A percentile compares a stretch with the other conserved stretches of the same genome.
phyloP scores from a whole-genome alignment of 805 yeast genomes.

The Cyberlindnera subsufficiens region DNA sequence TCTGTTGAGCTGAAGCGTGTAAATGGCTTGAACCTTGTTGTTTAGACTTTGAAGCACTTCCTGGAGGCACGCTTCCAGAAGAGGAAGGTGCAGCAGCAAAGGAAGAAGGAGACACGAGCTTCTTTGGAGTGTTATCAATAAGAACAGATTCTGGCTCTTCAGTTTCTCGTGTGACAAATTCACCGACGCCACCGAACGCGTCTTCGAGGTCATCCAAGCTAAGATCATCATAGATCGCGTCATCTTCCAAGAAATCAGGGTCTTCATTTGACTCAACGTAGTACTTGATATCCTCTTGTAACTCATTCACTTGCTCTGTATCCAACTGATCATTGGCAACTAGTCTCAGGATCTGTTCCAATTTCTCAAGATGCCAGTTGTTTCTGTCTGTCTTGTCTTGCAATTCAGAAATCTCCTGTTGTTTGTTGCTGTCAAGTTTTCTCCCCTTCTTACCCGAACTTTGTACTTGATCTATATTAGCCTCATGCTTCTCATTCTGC shows the following conservation, averaged over 20 bases:
- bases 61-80: no score
- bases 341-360: constrained; percentile 72
- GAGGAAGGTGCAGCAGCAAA: no score
- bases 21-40: not conserved
- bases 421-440: constrained; percentile 42
- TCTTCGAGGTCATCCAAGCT: constrained; percentile 58
- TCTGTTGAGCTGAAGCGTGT: not conserved
- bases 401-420: constrained; percentile 54
- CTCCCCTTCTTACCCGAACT: constrained; percentile 50
- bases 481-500: constrained; percentile 76
- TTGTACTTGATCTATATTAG: constrained; percentile 52
- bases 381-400: constrained; percentile 66
- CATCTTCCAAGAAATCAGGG: constrained; percentile 89
- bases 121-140: constrained; percentile 28
- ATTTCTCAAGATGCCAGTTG: constrained; percentile 66
- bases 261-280: constrained; percentile 93
- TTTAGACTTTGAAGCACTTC: not conserved
- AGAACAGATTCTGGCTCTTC: constrained; percentile 11
- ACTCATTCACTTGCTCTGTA: constrained; percentile 66
- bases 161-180: constrained; percentile 18
- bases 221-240: constrained; percentile 83
- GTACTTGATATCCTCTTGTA: constrained; percentile 86
- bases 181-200: constrained; percentile 46
- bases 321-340: constrained; percentile 77
- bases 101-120: constrained; percentile 23